A percentile compares a stretch with the other conserved stretches of the same genome.
Conservation (phyloP, 371 early-diverging fungal species). For the Lichtheimia corymbifera region DNA sequence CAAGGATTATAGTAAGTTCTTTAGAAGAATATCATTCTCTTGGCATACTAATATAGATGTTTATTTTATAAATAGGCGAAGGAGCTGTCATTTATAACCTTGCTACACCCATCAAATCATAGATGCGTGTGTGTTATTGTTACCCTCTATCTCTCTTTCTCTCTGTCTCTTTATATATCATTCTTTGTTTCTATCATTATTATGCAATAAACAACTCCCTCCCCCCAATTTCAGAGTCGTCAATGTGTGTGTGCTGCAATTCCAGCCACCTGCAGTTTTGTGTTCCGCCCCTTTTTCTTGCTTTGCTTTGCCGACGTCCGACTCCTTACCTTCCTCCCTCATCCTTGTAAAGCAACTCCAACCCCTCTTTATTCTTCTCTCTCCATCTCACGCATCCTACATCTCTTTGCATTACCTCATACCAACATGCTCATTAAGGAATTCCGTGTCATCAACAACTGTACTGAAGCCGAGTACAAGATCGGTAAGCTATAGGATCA, state of each 20-base stretch:
- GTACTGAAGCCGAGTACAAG: conserved; percentile 71
- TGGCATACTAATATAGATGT: not conserved
- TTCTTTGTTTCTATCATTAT: not conserved
- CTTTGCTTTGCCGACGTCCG: not conserved
- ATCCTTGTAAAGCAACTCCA: not conserved
- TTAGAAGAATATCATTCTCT: not conserved
- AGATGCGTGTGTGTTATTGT: not conserved
- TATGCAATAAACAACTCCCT: not conserved
- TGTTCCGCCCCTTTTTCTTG: not conserved
- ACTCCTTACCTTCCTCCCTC: not conserved
- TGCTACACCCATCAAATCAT: conserved; percentile 22
- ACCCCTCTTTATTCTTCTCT: not conserved
- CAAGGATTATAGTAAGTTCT: conserved; percentile 47
- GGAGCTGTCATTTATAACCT: conserved; percentile 21
- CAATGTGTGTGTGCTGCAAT: not conserved
- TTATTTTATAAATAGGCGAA: conserved; percentile 11
- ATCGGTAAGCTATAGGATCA: conserved; percentile 28
- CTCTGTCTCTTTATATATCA: not conserved
- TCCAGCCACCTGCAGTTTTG: not conserved
- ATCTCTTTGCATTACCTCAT: not conserved
- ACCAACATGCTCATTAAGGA: conserved; percentile 65
- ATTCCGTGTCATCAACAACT: conserved; percentile 71
- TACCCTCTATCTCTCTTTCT: not conserved
- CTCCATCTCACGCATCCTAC: not conserved
- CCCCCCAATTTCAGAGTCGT: not conserved